A percentile compares a stretch with the other conserved stretches of the same genome.
These are phyloP conservation scores for Echium plantagineum DNA, from an alignment of 257 asterid species.

Conservation along the genomic window DNA sequence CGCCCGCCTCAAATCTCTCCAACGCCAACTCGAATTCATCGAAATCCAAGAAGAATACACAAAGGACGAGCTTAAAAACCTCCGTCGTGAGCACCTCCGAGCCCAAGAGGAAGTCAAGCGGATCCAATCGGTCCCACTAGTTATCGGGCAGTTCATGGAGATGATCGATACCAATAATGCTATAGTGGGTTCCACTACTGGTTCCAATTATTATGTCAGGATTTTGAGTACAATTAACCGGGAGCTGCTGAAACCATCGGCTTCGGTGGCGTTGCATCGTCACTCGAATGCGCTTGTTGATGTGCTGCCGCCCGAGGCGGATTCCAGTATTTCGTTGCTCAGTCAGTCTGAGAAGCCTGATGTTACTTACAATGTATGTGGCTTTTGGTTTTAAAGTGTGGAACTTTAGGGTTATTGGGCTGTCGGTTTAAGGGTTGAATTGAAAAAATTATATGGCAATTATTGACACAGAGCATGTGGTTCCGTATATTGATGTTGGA, in stretches of 20 bases:
- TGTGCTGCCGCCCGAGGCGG: conserved; percentile 79
- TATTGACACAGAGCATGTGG: no score
- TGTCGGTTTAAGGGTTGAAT: no score
- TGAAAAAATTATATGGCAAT: no score
- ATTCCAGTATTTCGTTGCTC: conserved; percentile 68
- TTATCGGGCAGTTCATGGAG: conserved; percentile 86
- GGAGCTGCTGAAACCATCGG: conserved; percentile 70
- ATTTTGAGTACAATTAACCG: conserved; percentile 68
- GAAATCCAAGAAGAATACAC: conserved; percentile 80
- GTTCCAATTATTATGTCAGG: conserved; percentile 70
- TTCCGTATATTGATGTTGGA: no score
- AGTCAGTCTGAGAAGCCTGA: conserved; percentile 87
- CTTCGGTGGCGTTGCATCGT: conserved; percentile 75
- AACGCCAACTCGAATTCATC: conserved; percentile 61
- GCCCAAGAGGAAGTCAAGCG: conserved; percentile 88
- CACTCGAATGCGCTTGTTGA: conserved; percentile 78
- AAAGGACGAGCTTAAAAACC: conserved; percentile 72
- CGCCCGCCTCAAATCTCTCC: conserved; percentile 56
- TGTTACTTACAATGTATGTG: conserved; percentile 51
- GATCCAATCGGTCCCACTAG: conserved; percentile 80
- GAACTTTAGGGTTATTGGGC: background rate
- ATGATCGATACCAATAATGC: conserved; percentile 78
- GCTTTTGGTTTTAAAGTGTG: background rate
- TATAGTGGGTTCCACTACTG: conserved; percentile 75
- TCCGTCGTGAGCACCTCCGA: conserved; percentile 67